Conservation (phyloP, 2,329 filamentous ascomycete species). For the Cordyceps javanica region DNA sequence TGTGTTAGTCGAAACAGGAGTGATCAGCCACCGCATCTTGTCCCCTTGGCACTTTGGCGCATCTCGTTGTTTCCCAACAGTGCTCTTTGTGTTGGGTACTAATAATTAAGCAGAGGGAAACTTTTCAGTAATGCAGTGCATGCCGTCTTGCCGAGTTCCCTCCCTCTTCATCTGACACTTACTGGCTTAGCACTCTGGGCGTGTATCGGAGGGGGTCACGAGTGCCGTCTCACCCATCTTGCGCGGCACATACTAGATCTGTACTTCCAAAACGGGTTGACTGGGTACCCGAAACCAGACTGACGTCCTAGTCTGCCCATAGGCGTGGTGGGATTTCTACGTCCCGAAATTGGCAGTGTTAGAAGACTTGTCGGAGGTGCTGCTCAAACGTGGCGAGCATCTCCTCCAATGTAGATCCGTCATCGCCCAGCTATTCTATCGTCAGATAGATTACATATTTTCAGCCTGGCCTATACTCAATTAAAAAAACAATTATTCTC, state of each 20-base stretch:
- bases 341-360: background rate
- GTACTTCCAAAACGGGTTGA: slow-evolving; percentile 3
- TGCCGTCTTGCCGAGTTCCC: background rate
- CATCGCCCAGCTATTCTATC: background rate
- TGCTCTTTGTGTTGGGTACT: no score
- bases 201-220: background rate
- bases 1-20: slow-evolving; percentile 12
- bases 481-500: no score
- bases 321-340: background rate
- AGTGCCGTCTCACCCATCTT: slow-evolving; percentile 2
- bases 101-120: background rate
- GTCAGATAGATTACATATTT: background rate
- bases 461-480: no score
- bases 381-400: background rate
- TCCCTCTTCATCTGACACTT: background rate
- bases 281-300: slow-evolving; percentile 3
- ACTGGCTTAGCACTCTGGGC: background rate
- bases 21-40: slow-evolving; percentile 1
- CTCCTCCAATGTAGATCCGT: slow-evolving; percentile 6
- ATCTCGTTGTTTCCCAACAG: background rate
- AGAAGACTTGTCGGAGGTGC: slow-evolving; percentile 4
- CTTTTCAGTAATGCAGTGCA: background rate
- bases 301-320: background rate
- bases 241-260: background rate
- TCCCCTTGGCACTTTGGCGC: slow-evolving; percentile 4